Evolutionary conservation across 73 alveolate genomes (phyloP), one percentile per base, ranked within the genome.

Genomic region (Stentor coeruleus): DNA sequence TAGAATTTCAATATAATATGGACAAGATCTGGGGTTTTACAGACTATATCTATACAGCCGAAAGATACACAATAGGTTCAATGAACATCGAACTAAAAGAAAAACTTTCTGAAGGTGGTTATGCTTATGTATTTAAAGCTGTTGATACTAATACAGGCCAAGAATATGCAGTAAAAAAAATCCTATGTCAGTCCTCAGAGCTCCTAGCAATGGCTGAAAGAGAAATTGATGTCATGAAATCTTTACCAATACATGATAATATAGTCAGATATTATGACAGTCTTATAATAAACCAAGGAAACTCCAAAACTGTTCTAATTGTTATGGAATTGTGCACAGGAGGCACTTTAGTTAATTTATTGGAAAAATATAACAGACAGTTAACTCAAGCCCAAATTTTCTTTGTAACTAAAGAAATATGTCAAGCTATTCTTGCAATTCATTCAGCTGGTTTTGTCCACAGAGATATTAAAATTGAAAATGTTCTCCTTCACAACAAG

Each of bases 381-480:
- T 88, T 95, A 0, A 33, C 79, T 2, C 97, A 88, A 59, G 82
- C 86, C 33, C 83, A 89, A 39, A 93, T 94, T 14, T 38, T 94
- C 35, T 84, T 42, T 59, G 87, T 93, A 1, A 80, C 86, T 57
- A 88, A 86, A 59, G 90, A 94, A 60, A 87, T 94, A 3, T 81
- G 89, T 35, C 82, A 81, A 74, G 98, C 94, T 15, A 66, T 95
- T 59, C 58, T 83, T 59, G 87, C 59, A n/a, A 93, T 94, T 97
- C 98, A 95, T 81, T 38, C 85, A 4, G 83, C 86, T 41, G 91
- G 97, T 3, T 90, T 92, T n/a, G 93, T 97, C 81, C 99, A 96
- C 84, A 89, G 99, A 84, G 99, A 96, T 90, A 84, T 96, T 20
- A 96, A 96, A 84, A 91, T 96, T 3, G 99, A 96, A 85, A 96